Base-by-base conservation (phyloP, 257 asterid genomes). In the Solanum sitiens region DNA sequence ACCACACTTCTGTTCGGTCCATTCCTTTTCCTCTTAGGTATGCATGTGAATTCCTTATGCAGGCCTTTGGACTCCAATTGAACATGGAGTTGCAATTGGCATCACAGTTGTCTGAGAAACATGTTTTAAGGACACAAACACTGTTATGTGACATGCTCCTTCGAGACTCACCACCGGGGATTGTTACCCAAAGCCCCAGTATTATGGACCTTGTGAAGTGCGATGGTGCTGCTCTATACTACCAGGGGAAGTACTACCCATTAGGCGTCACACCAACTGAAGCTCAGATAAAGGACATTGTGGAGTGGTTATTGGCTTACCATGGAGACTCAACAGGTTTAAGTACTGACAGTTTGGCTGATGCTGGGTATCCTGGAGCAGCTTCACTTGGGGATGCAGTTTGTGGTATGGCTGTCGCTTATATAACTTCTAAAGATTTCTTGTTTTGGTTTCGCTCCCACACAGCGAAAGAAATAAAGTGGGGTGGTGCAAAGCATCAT, bases 401-500 rank as follows among this genome's bases (percentile, higher is more conserved):
- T 25, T 94, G 98, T 89, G 98, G 98, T 74, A 94, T 95, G 96
- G 98, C 98, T 10, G 98, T 93, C 88, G 98, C 98, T 11, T 93
- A 89, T 85, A 93, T 95, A 65, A 93, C 96, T 74, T 85, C 95
- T 42, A 88, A 89, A 68, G 97, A 95, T 91, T 94, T 91, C 86
- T 88, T 95, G 90, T 95, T 95, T 91, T 95, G 98, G 98, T 95
- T 94, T 71, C 94, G 98, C 56, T 95, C 98, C 85, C 96, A 94
- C 88, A 93, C 98, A n/a, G 98, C 93, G 0, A 94, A 91, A 80
- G 97, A 94, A 93, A 92, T 94, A 53, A 94, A 95, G 86, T 95
- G 98, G 98, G 98, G 97, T 90, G 98, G 98, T 35, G 98, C 98
- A 63, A 94, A 94, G 92, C 98, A 95, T 91, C 95, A 93, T 82